Evolutionary conservation across 371 early-diverging fungal genomes (phyloP), one percentile per base, ranked within the genome.

Genomic region (Mortierella sp.): DNA sequence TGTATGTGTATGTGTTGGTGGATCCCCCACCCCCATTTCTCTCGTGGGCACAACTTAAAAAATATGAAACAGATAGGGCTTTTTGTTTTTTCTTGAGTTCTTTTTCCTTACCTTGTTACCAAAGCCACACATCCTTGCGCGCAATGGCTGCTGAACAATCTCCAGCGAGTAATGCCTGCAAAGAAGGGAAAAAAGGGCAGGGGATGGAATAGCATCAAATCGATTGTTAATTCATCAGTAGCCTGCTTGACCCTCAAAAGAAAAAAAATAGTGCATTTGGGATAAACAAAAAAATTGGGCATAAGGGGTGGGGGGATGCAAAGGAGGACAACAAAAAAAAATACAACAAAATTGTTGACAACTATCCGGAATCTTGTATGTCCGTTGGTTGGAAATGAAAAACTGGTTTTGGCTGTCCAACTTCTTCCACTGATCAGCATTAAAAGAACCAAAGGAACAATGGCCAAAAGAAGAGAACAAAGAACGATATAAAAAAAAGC

Each of bases 81-180:
- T 64, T 13, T 64, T 64, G 13, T 29, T 64, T 13, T 29, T 39
- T 64, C 13, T 39, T 39, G n/a, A n/a, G n/a, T n/a, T n/a, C n/a
- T n/a, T n/a, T 50, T 9, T 37, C 7, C 14, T 11, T 71, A 74
- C 79, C 75, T 88, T 93, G 73, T 92, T 92, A 0, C 94, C 93
- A 88, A 93, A 93, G 7, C 94, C 94, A 78, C 95, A 94, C 92
- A 94, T 93, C 14, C 95, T 90, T 7, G 93, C 94, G 22, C 95
- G 89, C 16, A 85, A 73, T 4, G 95, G 94, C 63, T 94, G 93
- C 77, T 94, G 95, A 7, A 90, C 87, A 65, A 93, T 75, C 55
- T 74, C 75, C 16, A 79, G 64, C 0, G 75, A 74, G 68, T 74
- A 79, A 0, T 29, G 31, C 48, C 79, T 79, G 43, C 26, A 48